Conservation (phyloP, 345 rosid genomes). For the Rhodamnia rubescens region DNA sequence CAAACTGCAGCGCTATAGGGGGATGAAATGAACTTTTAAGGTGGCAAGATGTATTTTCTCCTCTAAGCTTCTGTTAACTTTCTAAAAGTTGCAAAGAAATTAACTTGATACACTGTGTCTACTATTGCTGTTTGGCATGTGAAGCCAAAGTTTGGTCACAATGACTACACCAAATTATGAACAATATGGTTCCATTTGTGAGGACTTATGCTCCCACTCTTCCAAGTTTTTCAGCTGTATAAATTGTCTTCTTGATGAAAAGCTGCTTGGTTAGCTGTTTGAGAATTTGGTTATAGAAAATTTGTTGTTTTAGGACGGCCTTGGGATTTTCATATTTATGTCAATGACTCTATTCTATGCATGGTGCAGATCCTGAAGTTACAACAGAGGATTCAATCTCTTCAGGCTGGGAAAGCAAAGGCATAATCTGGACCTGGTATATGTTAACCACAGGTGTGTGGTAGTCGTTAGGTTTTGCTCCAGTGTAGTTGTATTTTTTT, state of each 20-base stretch:
- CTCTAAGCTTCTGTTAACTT: not conserved
- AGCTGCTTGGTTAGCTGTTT: not conserved
- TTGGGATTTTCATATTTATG: not conserved
- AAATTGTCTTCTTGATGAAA: not conserved
- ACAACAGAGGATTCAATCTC: constrained; percentile 79
- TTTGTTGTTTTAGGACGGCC: not conserved
- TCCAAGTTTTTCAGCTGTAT: not conserved
- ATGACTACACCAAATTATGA: not conserved
- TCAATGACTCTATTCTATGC: not conserved
- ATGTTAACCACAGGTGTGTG: not conserved
- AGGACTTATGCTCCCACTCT: not conserved
- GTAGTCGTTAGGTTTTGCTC: not conserved
- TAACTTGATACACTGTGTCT: not conserved
- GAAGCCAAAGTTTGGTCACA: not conserved
- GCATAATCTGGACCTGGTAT: constrained; percentile 17
- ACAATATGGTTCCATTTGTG: not conserved
- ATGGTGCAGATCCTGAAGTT: constrained; percentile 59
- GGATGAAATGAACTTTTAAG: not conserved
- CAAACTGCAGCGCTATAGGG: not conserved
- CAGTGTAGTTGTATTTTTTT: not conserved
- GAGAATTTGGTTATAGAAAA: not conserved
- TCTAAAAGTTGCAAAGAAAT: not conserved
- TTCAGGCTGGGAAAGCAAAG: constrained; percentile 83
- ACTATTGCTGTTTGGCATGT: not conserved
- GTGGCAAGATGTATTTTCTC: not conserved